A percentile compares a stretch with the other conserved stretches of the same genome.
Conservation (phyloP, 495 filamentous ascomycete species). For the Penicillium canescens region DNA sequence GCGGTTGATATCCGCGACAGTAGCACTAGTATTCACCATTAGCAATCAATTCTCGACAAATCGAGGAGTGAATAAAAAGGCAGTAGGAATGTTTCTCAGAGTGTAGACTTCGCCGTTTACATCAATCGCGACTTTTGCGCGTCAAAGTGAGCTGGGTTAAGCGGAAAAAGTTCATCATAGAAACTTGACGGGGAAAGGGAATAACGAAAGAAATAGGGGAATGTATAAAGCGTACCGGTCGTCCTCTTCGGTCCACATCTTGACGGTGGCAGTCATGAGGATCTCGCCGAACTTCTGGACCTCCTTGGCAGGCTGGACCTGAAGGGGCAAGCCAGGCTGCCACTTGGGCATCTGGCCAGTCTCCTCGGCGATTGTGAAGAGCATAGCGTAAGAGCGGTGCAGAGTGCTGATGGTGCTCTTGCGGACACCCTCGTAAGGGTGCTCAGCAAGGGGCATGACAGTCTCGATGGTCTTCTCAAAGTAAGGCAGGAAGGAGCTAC, state of each 20-base stretch:
- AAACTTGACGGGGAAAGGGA: constrained; percentile 19
- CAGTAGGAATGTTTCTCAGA: constrained; percentile 26
- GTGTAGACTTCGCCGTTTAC: constrained; percentile 76
- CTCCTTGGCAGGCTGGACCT: constrained; percentile 72
- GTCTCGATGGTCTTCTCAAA: constrained; percentile 87
- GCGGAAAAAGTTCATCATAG: constrained; percentile 84
- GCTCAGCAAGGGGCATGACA: constrained; percentile 76
- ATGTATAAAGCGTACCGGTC: constrained; percentile 72
- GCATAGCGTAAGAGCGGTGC: constrained; percentile 89
- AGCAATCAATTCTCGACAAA: constrained; percentile 28
- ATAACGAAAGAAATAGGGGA: constrained; percentile 18
- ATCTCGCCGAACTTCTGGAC: constrained; percentile 85
- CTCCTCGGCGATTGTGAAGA: constrained; percentile 85
- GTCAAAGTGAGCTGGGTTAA: constrained; percentile 99
- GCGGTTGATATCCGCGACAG: constrained; percentile 93
- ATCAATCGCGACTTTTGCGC: constrained; percentile 77
- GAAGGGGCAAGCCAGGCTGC: constrained; percentile 83
- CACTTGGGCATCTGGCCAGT: constrained; percentile 76
- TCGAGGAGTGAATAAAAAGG: constrained; percentile 8
- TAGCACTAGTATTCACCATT: constrained; percentile 57
- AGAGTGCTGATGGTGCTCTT: constrained; percentile 87
- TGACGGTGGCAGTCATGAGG: constrained; percentile 79
- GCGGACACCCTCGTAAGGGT: constrained; percentile 89
- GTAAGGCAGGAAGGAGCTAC: constrained; percentile 76
- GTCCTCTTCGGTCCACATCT: constrained; percentile 82